Percentiles rank a stretch among this genome's conserved stretches.
Evolutionary conservation across 1,284 basidiomycete species (phyloP).

Genomic region (Microstroma glucosiphilum): DNA sequence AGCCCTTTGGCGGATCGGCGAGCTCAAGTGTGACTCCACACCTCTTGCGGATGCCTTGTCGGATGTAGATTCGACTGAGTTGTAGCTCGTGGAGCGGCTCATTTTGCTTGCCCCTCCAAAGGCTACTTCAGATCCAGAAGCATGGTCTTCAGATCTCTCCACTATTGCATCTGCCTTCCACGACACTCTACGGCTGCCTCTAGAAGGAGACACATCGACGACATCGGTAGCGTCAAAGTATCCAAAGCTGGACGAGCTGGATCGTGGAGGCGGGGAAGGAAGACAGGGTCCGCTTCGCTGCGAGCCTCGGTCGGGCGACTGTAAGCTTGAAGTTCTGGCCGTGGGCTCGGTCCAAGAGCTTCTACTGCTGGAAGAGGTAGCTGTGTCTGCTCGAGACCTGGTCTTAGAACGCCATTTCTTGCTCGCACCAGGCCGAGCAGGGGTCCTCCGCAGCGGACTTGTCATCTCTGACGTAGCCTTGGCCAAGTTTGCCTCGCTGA

Average conservation of each 20-base stretch:
- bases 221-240: background rate
- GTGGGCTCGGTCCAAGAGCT: background rate
- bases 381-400: background rate
- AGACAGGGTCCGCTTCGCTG: background rate
- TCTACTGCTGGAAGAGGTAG: background rate
- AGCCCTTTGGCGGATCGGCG: background rate
- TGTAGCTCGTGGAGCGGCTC: background rate
- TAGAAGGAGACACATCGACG: background rate
- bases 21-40: background rate
- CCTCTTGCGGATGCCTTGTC: background rate
- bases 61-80: background rate
- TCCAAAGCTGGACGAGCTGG: constrained; percentile 1
- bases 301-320: background rate
- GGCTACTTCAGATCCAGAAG: background rate
- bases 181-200: too few species aligned
- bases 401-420: background rate
- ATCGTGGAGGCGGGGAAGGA: constrained; percentile 1
- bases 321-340: background rate
- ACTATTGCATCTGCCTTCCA: background rate
- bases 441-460: too few species aligned
- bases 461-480: too few species aligned
- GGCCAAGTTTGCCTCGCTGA: too few species aligned
- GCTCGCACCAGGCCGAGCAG: background rate
- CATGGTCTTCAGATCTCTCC: background rate
- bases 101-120: background rate